Evolutionary conservation across 2,329 filamentous ascomycete species (phyloP).

Genomic region (Rachicladosporium sp.): DNA sequence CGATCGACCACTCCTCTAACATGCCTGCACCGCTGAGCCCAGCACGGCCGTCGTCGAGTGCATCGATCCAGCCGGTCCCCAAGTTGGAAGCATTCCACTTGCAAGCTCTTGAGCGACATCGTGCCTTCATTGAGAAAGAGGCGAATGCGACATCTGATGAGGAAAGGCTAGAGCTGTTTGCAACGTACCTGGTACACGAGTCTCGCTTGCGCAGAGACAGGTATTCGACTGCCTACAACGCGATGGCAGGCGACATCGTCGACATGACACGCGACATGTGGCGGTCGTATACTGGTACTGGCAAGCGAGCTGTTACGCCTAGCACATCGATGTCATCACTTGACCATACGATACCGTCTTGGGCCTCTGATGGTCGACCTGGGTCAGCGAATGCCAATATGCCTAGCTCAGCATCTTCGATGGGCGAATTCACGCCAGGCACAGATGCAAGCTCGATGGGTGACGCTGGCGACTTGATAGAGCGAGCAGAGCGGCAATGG

Average conservation of each 20-base stretch:
- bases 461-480: slow-evolving; percentile 26
- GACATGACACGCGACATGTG: slow-evolving; percentile 68
- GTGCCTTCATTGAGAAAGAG: slow-evolving; percentile 64
- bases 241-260: slow-evolving; percentile 71
- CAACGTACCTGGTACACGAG: slow-evolving; percentile 79
- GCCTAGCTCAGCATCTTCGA: slow-evolving; percentile 25
- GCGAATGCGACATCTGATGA: slow-evolving; percentile 58
- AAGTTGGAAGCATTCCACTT: slow-evolving; percentile 51
- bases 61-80: slow-evolving; percentile 24
- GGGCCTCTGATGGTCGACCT: slow-evolving; percentile 29
- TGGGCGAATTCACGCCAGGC: slow-evolving; percentile 34
- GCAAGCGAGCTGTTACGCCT: slow-evolving; percentile 30
- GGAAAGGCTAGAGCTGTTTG: slow-evolving; percentile 73
- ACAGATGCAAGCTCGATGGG: slow-evolving; percentile 34
- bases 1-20: slow-evolving; percentile 25
- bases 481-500: slow-evolving; percentile 32
- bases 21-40: slow-evolving; percentile 28
- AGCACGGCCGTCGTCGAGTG: slow-evolving; percentile 21
- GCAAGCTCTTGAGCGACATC: slow-evolving; percentile 63
- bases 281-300: slow-evolving; percentile 40
- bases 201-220: slow-evolving; percentile 70
- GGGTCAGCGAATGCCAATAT: slow-evolving; percentile 15
- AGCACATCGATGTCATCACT: slow-evolving; percentile 29
- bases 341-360: slow-evolving; percentile 36
- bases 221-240: slow-evolving; percentile 63